Evolutionary conservation across 2,329 filamentous ascomycete species (phyloP).

Genomic region (Clarireedia paspali): DNA sequence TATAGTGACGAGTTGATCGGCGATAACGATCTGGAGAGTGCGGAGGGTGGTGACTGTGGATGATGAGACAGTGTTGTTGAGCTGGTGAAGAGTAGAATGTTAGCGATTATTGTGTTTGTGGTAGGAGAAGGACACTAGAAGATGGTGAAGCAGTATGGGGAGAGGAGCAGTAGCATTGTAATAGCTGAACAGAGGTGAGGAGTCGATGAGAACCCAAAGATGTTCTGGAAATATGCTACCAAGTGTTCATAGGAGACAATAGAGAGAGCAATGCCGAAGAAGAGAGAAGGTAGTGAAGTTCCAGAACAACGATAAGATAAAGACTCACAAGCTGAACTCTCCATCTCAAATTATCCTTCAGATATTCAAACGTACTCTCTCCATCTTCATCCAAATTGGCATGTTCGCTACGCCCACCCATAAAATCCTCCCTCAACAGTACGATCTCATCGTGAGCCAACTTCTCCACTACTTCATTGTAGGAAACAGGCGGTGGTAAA

Average conservation of each 20-base stretch:
- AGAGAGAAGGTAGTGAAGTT: neutral
- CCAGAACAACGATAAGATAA: neutral
- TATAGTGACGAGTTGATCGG: constrained; percentile 17
- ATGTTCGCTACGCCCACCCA: neutral
- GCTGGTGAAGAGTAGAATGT: neutral
- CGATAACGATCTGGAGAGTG: constrained; percentile 17
- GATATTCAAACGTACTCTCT: constrained; percentile 10
- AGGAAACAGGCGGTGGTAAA: constrained; percentile 17
- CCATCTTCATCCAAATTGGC: constrained; percentile 9
- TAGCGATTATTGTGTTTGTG: neutral
- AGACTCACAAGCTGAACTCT: constrained; percentile 22
- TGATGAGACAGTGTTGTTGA: constrained; percentile 1
- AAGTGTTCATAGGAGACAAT: too few relatives aligned
- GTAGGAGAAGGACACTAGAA: too few relatives aligned
- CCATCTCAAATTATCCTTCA: constrained; percentile 22
- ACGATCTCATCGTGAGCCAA: constrained; percentile 20
- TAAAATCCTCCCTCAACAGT: constrained; percentile 10
- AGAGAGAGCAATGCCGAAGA: neutral
- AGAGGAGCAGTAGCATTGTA: too few relatives aligned
- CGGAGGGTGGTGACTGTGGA: constrained; percentile 7
- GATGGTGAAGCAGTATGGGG: too few relatives aligned
- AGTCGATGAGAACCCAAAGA: too few relatives aligned
- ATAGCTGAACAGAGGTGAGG: too few relatives aligned
- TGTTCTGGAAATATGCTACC: too few relatives aligned
- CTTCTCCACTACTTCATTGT: constrained; percentile 8